Base-by-base conservation (phyloP, 768 basidiomycete genomes). In the Wakefieldia striispora region DNA sequence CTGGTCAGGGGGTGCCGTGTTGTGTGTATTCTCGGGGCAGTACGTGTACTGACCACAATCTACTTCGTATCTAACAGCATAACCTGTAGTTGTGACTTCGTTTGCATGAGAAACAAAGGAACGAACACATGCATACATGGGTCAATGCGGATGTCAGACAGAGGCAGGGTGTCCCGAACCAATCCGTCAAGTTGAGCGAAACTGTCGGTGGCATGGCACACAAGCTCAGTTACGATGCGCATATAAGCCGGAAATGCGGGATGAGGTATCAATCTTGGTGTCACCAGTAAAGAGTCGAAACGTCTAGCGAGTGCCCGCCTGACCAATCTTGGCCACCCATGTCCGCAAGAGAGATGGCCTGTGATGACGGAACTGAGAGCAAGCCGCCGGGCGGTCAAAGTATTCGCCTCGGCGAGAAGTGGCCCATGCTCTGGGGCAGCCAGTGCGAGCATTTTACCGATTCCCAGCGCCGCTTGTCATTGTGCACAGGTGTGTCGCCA, bases 271-370 rank as follows among this genome's bases (percentile, higher is more conserved):
- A 14, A 33, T 33, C 13, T 29, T 6, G 14, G 31, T 29, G 27
- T 33, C 13, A 33, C 11, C 31, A 7, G 14, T 13, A 14, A 33
- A 13, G 27, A 29, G 9, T 29, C 14, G 13, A 7, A 33, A 13
- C 1, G 31, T 7, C 3, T 1, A 14, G 7, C 3, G 6, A 6
- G 6, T 12, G 39, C 63, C 6, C 41, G 74, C 76, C 70, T 75
- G 78, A 14, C 79, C 79, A n/a, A 50, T 80, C 79, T 41, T 72
- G 74, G 10, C 79, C 76, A 21, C 71, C 68, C 36, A 75, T 69
- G 49, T 78, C 68, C 21, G 75, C 77, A 40, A 74, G 68, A 5
- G 76, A 71, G 21, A 75, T 47, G 5, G 80, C 76, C 58, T 79
- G 79, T 1, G 78, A 70, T 49, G 78, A 73, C 62, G 21, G 72